Evolutionary conservation across 306 rosid species (phyloP).

Genomic region (Cucurbita maxima): DNA sequence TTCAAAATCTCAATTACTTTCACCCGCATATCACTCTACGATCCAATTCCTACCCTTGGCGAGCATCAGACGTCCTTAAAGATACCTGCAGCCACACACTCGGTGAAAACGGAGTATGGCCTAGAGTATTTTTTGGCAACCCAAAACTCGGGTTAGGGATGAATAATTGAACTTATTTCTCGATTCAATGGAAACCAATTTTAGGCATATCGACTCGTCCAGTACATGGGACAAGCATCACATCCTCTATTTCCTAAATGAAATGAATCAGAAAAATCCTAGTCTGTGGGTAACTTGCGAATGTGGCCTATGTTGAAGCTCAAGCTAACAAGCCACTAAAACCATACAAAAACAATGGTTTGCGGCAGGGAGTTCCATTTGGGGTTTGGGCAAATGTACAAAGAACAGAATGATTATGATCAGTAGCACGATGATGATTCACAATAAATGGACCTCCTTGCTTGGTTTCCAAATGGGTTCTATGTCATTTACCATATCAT

Average conservation of each 20-base stretch:
- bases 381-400: not conserved
- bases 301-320: not conserved
- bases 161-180: not conserved
- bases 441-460: constrained; percentile 2
- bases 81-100: not conserved
- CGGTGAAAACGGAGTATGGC: not conserved
- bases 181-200: not conserved
- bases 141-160: not conserved
- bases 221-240: not conserved
- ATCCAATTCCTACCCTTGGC: not conserved
- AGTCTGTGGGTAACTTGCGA: not conserved
- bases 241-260: not conserved
- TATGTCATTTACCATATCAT: constrained; percentile 1
- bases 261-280: not conserved
- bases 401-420: not conserved
- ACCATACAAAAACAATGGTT: constrained; percentile 1
- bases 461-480: constrained; percentile 1
- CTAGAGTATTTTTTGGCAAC: not conserved
- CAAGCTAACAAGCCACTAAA: not conserved
- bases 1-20: not conserved
- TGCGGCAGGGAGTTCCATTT: not conserved
- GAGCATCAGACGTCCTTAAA: not conserved
- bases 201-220: not conserved
- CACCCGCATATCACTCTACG: not conserved
- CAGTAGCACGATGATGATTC: constrained; percentile 3